A percentile compares a stretch with the other conserved stretches of the same genome.
These are phyloP conservation scores for Micractinium sp. DNA, from an alignment of 139 green algal genomes.

Conservation along the genomic window DNA sequence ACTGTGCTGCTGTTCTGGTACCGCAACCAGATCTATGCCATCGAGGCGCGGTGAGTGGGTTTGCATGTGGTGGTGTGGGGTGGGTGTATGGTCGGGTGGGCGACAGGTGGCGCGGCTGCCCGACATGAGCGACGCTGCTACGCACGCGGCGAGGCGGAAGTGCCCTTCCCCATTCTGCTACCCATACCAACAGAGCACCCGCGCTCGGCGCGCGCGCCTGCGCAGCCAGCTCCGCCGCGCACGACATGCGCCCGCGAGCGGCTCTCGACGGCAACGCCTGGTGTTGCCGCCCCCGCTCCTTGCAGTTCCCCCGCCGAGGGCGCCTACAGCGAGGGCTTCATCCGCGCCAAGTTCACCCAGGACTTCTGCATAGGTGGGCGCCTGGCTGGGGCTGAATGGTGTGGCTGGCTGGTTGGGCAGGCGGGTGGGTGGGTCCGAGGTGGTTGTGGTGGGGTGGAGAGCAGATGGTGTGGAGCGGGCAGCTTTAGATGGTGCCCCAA, in stretches of 20 bases:
- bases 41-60: slow-evolving; percentile 73
- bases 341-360: slow-evolving; percentile 94
- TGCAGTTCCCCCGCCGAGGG: slow-evolving; percentile 92
- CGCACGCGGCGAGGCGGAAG: too few species aligned
- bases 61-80: neutral
- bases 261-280: neutral
- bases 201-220: too few species aligned
- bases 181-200: too few species aligned
- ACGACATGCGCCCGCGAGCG: too few species aligned
- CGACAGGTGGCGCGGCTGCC: too few species aligned
- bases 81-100: neutral
- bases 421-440: neutral
- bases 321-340: slow-evolving; percentile 96
- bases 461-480: too few species aligned
- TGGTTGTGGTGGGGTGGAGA: too few species aligned
- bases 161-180: neutral
- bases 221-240: too few species aligned
- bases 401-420: neutral
- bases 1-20: slow-evolving; percentile 98
- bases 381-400: neutral
- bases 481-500: neutral
- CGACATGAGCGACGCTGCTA: too few species aligned
- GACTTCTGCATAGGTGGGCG: slow-evolving; percentile 45
- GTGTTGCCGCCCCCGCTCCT: neutral
- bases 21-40: slow-evolving; percentile 91